Percentiles rank a stretch among this genome's conserved stretches.
Conservation (phyloP, 371 early-diverging fungal genomes). For the Parasitella parasitica region DNA sequence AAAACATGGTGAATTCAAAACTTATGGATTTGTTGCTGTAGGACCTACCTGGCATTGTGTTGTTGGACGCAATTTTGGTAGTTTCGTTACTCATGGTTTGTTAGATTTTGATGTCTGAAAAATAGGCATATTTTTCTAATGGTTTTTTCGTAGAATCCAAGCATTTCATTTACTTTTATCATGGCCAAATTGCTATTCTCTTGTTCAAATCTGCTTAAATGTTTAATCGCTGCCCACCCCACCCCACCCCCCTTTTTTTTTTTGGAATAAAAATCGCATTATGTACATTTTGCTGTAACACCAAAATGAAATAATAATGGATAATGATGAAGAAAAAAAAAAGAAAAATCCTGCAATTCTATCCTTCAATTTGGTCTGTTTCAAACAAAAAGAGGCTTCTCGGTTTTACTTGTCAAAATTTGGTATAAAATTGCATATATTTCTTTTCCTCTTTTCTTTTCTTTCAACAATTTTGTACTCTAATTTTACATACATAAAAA, state of each 20-base stretch:
- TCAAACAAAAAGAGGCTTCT: neutral
- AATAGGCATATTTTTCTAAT: neutral
- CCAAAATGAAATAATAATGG: neutral
- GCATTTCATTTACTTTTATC: constrained; percentile 98
- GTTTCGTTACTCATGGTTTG: constrained; percentile 96
- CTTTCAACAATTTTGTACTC: neutral
- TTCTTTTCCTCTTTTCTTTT: neutral
- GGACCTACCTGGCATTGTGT: constrained; percentile 97
- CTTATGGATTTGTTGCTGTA: no score
- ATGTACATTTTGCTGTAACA: no score
- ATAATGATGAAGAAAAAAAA: constrained; percentile 14
- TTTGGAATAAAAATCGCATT: neutral
- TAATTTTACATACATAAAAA: neutral
- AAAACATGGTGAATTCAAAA: no score
- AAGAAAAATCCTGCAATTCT: constrained; percentile 4
- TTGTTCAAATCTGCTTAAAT: constrained; percentile 90
- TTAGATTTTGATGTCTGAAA: neutral
- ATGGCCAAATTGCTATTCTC: constrained; percentile 93
- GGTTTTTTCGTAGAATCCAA: constrained; percentile 65
- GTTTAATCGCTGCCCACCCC: no score
- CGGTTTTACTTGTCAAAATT: neutral
- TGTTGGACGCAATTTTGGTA: constrained; percentile 97
- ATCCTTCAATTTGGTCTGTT: neutral
- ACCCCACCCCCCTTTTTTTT: constrained; percentile 2
- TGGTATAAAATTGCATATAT: no score